These are phyloP conservation scores for Podospora pseudocomata DNA, from an alignment of 495 filamentous ascomycete genomes.

Conservation along the genomic window DNA sequence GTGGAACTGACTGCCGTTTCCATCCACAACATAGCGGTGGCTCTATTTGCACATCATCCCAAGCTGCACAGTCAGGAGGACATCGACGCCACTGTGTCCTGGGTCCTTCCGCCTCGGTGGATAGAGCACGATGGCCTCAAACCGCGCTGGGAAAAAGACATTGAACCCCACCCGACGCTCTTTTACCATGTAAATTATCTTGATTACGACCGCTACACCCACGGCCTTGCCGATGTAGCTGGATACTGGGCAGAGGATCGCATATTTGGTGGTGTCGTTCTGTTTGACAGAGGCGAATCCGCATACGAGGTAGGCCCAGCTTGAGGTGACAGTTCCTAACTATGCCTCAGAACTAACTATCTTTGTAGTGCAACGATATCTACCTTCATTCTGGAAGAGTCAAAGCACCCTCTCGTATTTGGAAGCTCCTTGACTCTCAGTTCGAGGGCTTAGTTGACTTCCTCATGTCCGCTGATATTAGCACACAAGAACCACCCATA, in stretches of 20 bases:
- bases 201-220: slow-evolving; percentile 9
- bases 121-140: background rate
- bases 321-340: too few relatives aligned
- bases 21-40: slow-evolving; percentile 11
- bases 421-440: slow-evolving; percentile 6
- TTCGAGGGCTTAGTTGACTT: slow-evolving; percentile 1
- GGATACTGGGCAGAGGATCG: slow-evolving; percentile 17
- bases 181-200: slow-evolving; percentile 12
- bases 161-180: background rate
- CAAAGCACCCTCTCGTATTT: slow-evolving; percentile 7
- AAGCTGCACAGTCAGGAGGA: slow-evolving; percentile 14
- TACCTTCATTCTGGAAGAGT: slow-evolving; percentile 8
- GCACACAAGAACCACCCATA: background rate
- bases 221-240: slow-evolving; percentile 10
- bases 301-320: slow-evolving; percentile 2
- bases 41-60: background rate
- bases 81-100: slow-evolving; percentile 3
- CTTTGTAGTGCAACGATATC: slow-evolving; percentile 10
- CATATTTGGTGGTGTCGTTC: slow-evolving; percentile 5
- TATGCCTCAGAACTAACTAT: too few relatives aligned
- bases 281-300: slow-evolving; percentile 9
- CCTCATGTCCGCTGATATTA: background rate
- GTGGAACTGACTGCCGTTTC: slow-evolving; percentile 5
- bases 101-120: slow-evolving; percentile 9
- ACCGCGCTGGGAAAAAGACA: background rate